A percentile compares a stretch with the other conserved stretches of the same genome.
phyloP scores from a whole-genome alignment of 768 basidiomycete genomes.

The Rhizopogon rudus region DNA sequence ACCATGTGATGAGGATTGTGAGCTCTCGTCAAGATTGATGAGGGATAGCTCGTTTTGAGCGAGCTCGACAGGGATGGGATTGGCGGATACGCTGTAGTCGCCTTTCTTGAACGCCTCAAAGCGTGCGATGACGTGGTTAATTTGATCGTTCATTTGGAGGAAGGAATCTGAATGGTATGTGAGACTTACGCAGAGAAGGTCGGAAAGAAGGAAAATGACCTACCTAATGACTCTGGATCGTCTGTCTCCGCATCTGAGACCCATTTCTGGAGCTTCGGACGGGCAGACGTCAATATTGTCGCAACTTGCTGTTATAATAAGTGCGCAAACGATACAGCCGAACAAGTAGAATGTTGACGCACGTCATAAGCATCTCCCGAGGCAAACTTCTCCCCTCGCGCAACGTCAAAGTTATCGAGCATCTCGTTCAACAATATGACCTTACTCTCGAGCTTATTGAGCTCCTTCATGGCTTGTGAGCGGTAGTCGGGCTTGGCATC shows the following conservation, averaged over 20 bases:
- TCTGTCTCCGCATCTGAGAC: slow-evolving; percentile 89
- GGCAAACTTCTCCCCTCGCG: slow-evolving; percentile 72
- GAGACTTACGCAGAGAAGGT: background rate
- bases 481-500: slow-evolving; percentile 94
- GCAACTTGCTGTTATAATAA: slow-evolving; percentile 73
- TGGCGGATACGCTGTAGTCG: slow-evolving; percentile 71
- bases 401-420: slow-evolving; percentile 83
- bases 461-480: slow-evolving; percentile 80
- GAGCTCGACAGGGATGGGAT: slow-evolving; percentile 56
- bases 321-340: background rate
- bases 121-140: slow-evolving; percentile 86
- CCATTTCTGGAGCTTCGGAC: slow-evolving; percentile 98
- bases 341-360: slow-evolving; percentile 20
- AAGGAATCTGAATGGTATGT: slow-evolving; percentile 64
- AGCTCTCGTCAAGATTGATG: slow-evolving; percentile 72
- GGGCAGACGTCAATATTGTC: slow-evolving; percentile 67
- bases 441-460: slow-evolving; percentile 92
- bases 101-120: slow-evolving; percentile 94
- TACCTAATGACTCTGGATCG: slow-evolving; percentile 87
- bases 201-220: slow-evolving; percentile 14
- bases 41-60: slow-evolving; percentile 43
- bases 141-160: slow-evolving; percentile 95
- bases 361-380: slow-evolving; percentile 93
- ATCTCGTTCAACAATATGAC: slow-evolving; percentile 96
- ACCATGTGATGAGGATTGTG: slow-evolving; percentile 11